Evolutionary conservation across 2,329 filamentous ascomycete species (phyloP).

Genomic region (Colletotrichum tabaci): DNA sequence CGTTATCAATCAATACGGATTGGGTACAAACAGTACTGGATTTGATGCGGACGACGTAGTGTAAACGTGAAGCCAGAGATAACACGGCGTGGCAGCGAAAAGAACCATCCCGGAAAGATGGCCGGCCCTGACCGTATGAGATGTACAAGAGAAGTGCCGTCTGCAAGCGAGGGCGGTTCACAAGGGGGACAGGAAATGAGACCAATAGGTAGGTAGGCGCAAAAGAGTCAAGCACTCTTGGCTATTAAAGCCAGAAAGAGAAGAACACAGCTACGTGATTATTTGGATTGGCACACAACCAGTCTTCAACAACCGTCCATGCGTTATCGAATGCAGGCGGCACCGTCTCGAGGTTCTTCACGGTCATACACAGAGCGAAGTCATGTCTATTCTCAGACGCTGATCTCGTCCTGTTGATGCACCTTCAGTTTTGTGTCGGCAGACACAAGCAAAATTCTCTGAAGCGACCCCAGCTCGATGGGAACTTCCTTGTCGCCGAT

Average conservation of each 20-base stretch:
- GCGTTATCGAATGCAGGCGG: background rate
- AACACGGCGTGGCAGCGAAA: background rate
- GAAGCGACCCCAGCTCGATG: background rate
- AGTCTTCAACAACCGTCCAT: background rate
- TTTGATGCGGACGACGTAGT: background rate
- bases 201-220: background rate
- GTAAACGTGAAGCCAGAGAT: background rate
- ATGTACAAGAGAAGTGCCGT: background rate
- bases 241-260: background rate
- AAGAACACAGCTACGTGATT: constrained; percentile 1
- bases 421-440: constrained; percentile 16
- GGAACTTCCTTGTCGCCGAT: constrained; percentile 14
- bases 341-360: background rate
- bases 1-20: background rate
- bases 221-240: background rate
- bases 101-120: no score
- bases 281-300: constrained; percentile 1
- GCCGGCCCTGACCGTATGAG: background rate
- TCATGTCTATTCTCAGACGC: constrained; percentile 17
- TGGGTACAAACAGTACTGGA: background rate
- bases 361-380: background rate
- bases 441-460: constrained; percentile 5
- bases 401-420: constrained; percentile 17
- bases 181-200: background rate
- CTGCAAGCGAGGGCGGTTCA: background rate